Percentiles rank a stretch among this genome's conserved stretches.
phyloP scores from a whole-genome alignment of 768 basidiomycete genomes.

The Psilocybe azurescens region DNA sequence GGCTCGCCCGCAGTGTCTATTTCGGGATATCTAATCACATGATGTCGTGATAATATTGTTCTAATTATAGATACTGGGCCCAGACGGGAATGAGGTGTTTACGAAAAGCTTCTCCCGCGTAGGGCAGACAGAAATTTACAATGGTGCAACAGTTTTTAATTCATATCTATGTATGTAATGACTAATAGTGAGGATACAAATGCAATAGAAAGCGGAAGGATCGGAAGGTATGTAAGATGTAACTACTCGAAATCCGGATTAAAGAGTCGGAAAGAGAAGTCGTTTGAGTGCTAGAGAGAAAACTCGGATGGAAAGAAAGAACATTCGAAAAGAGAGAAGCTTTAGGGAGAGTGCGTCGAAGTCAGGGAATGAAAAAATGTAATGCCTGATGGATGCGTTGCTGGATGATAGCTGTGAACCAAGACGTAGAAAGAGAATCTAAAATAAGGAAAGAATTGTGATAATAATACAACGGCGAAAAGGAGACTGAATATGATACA shows the following conservation, averaged over 20 bases:
- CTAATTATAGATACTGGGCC: background rate
- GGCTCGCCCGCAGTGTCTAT: constrained; percentile 5
- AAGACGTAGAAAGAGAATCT: constrained; percentile 10
- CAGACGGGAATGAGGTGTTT: background rate
- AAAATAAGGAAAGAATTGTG: background rate
- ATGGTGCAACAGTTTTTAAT: background rate
- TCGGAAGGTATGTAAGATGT: constrained; percentile 3
- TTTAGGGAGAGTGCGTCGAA: background rate
- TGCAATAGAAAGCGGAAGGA: background rate
- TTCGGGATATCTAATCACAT: constrained; percentile 13
- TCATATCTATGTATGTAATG: background rate
- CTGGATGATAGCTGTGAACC: background rate
- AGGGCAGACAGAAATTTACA: background rate
- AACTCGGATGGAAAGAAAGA: background rate
- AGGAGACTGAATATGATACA: constrained; percentile 8
- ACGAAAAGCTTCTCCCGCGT: background rate
- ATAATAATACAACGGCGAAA: constrained; percentile 18
- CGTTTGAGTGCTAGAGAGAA: background rate
- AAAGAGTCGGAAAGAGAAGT: background rate
- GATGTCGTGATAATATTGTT: background rate
- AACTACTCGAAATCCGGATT: background rate
- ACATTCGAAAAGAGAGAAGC: constrained; percentile 1
- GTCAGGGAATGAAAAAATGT: background rate
- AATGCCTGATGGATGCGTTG: background rate
- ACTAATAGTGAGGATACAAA: background rate